phyloP scores from a whole-genome alignment of 352 stramenopile species.

The Phytophthora tentaculata region DNA sequence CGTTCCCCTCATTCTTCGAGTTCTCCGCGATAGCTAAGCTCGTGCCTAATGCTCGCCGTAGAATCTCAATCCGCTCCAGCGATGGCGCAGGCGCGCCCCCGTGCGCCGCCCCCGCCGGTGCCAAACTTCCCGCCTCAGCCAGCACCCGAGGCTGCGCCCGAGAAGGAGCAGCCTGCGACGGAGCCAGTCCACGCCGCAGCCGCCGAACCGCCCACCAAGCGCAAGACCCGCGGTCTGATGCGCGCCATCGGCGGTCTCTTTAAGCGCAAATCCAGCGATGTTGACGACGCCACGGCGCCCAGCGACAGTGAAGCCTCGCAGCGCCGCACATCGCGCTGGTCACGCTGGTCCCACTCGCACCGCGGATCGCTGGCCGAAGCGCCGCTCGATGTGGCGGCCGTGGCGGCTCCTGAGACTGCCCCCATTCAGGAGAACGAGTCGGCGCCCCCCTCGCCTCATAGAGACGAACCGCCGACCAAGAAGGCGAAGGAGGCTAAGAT shows the following conservation, averaged over 20 bases:
- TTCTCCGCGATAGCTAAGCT: slow-evolving; percentile 10
- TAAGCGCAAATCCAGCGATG: slow-evolving; percentile 44
- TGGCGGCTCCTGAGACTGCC: slow-evolving; percentile 6
- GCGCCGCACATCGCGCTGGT: slow-evolving; percentile 40
- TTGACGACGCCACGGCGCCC: slow-evolving; percentile 18
- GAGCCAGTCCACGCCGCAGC: not conserved
- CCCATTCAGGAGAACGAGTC: slow-evolving; percentile 31
- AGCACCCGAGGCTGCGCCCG: slow-evolving; percentile 7
- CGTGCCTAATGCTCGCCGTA: slow-evolving; percentile 12
- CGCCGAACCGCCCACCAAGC: slow-evolving; percentile 15
- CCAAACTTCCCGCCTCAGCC: slow-evolving; percentile 6
- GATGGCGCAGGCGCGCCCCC: not conserved
- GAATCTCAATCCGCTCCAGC: slow-evolving; percentile 2
- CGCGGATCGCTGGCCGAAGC: slow-evolving; percentile 34
- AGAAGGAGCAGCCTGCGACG: not conserved
- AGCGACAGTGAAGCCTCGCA: slow-evolving; percentile 43
- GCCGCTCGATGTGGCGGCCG: slow-evolving; percentile 18
- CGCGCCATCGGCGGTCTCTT: slow-evolving; percentile 58
- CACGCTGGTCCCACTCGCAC: slow-evolving; percentile 41
- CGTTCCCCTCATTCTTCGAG: slow-evolving; percentile 26
- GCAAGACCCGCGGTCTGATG: slow-evolving; percentile 53
- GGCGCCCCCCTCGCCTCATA: slow-evolving; percentile 10
- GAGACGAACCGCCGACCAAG: slow-evolving; percentile 23
- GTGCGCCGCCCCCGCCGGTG: slow-evolving; percentile 22
- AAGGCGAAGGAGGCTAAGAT: slow-evolving; percentile 27